phyloP scores from a whole-genome alignment of 179 eudicot species.

The Spergularia azorica region DNA sequence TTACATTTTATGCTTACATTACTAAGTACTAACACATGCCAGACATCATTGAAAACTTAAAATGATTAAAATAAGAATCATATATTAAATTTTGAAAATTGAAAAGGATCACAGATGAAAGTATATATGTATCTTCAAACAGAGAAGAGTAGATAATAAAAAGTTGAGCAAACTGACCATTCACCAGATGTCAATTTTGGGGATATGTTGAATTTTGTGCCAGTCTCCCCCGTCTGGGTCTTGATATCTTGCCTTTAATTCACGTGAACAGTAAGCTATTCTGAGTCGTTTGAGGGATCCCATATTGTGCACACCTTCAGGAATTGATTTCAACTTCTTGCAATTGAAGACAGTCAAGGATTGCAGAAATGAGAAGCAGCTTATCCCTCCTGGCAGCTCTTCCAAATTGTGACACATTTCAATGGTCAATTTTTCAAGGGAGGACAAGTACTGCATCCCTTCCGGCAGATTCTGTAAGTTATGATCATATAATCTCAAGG shows the following conservation, averaged over 20 bases:
- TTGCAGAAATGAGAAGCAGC: conserved; percentile 8
- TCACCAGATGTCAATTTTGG: background rate
- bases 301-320: background rate
- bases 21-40: too few relatives aligned
- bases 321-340: background rate
- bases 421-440: background rate
- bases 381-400: conserved; percentile 9
- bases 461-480: background rate
- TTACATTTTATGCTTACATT: too few relatives aligned
- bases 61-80: too few relatives aligned
- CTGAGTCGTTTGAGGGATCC: conserved; percentile 5
- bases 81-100: too few relatives aligned
- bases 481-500: background rate
- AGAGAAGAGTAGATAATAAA: too few relatives aligned
- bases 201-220: conserved; percentile 14
- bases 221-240: background rate
- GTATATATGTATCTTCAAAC: too few relatives aligned
- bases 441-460: conserved; percentile 7
- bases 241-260: background rate
- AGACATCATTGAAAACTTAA: too few relatives aligned
- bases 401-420: background rate
- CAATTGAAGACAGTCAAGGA: background rate
- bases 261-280: background rate
- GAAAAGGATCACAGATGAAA: too few relatives aligned
- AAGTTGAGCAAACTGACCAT: too few relatives aligned